phyloP scores from a whole-genome alignment of 169 alveolate genomes.

The Theileria annulata region DNA sequence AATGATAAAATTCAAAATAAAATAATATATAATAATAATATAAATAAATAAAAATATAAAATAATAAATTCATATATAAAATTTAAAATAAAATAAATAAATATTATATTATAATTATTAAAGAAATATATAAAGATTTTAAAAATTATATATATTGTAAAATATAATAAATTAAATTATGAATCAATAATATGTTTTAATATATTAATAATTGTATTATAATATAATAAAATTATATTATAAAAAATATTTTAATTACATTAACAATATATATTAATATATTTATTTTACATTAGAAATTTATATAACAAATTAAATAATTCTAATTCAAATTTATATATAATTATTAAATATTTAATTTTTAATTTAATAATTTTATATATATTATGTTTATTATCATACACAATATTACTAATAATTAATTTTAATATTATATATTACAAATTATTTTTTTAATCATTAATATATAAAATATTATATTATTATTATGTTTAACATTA shows the following conservation, averaged over 20 bases:
- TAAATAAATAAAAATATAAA: no score
- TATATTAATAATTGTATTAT: no score
- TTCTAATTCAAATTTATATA: neutral
- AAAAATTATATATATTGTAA: neutral
- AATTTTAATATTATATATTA: neutral
- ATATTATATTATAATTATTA: no score
- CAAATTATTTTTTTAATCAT: neutral
- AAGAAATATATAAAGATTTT: no score
- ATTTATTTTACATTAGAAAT: neutral
- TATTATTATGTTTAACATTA: neutral
- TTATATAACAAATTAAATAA: neutral
- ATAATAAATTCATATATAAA: no score
- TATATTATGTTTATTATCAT: neutral
- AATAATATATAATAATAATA: no score
- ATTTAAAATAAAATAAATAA: no score
- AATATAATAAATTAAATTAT: neutral
- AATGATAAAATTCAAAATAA: no score
- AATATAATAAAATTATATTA: no score
- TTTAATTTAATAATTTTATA: neutral
- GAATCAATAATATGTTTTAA: neutral
- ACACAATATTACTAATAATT: no score
- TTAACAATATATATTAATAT: neutral
- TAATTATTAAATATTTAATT: no score
- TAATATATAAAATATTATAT: no score
- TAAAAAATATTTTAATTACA: neutral